A percentile compares a stretch with the other conserved stretches of the same genome.
phyloP scores from a whole-genome alignment of 192 early-diverging fungal genomes.

The Dissophora ornata region DNA sequence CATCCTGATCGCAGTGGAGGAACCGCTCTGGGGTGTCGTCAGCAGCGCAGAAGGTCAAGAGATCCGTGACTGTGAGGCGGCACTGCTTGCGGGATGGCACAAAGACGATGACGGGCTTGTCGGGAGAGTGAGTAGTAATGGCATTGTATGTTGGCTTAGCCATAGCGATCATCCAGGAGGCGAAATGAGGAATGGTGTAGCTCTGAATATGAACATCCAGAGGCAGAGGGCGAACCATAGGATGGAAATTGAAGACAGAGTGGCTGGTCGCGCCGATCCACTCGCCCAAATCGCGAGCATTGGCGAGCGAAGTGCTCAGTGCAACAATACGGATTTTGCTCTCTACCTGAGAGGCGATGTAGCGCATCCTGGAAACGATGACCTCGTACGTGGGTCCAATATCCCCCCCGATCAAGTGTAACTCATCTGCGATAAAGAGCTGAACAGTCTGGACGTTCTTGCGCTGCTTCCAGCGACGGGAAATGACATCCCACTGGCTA shows the following conservation, averaged over 20 bases:
- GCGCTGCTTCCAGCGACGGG: constrained; percentile 94
- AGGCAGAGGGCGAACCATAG: constrained; percentile 91
- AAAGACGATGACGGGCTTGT: constrained; percentile 89
- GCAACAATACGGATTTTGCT: constrained; percentile 89
- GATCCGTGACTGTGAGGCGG: constrained; percentile 85
- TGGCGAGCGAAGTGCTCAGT: constrained; percentile 90
- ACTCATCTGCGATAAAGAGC: constrained; percentile 92
- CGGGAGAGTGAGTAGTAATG: constrained; percentile 69
- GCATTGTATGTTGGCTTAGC: constrained; percentile 85
- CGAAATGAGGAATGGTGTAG: constrained; percentile 91
- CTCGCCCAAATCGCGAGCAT: constrained; percentile 97
- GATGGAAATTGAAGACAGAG: constrained; percentile 94
- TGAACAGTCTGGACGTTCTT: constrained; percentile 91
- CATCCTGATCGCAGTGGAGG: constrained; percentile 73
- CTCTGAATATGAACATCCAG: constrained; percentile 96
- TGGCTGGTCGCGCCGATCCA: constrained; percentile 91
- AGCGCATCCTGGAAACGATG: constrained; percentile 93
- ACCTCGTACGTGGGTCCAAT: constrained; percentile 93
- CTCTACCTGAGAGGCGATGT: constrained; percentile 73
- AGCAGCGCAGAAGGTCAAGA: constrained; percentile 83
- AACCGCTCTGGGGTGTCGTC: constrained; percentile 83
- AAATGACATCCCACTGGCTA: constrained; percentile 93
- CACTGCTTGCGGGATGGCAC: constrained; percentile 92
- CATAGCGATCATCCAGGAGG: constrained; percentile 96
- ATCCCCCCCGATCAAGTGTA: constrained; percentile 94